Base-by-base conservation (phyloP, 2,329 filamentous ascomycete species). In the Cercospora beticola region DNA sequence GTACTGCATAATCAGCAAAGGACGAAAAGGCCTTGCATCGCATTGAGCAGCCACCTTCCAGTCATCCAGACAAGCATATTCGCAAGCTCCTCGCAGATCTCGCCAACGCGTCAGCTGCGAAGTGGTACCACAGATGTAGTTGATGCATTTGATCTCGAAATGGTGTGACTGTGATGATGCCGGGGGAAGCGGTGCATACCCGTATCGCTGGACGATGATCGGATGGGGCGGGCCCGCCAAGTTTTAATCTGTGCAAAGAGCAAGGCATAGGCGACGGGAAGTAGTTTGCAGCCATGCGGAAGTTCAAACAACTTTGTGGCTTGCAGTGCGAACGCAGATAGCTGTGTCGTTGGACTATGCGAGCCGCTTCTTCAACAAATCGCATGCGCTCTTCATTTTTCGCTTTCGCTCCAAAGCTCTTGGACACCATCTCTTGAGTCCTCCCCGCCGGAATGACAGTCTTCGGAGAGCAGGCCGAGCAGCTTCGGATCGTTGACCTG, bases 1-100 rank as follows among this genome's bases (percentile, higher is more conserved):
- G 68, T 36, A 59, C 31, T 65, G 68, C 68, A 70, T 62, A 65
- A n/a, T 52, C 8, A 18, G 4, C 21, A 40, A 8, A 57, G 31
- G 52, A 14, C 28, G 16, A 59, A 33, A 59, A 36, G 6, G 14
- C 62, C 33, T 64, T 64, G 31, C 52, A 64, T 64, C 30, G 63
- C 30, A 62, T 59, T 56, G 40, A 63, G 18, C 28, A 36, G 30
- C 62, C 30, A 56, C 40, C 57, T 59, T 66, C 66, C 63, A 59
- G 66, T 31, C 62, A 64, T 18, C 33, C 33, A 26, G 36, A 30
- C 18, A 31, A 36, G 49, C 58, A 40, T 36, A 64, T 52, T 21
- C 26, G 62, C 46, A 56, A 56, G 28, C 49, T 64, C 46, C 30
- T 56, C 31, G 49, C 62, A 56, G 54, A 36, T 31, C 36, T 49